These are phyloP conservation scores for Funneliformis caledonium DNA, from an alignment of 371 early-diverging fungal genomes.

Conservation along the genomic window DNA sequence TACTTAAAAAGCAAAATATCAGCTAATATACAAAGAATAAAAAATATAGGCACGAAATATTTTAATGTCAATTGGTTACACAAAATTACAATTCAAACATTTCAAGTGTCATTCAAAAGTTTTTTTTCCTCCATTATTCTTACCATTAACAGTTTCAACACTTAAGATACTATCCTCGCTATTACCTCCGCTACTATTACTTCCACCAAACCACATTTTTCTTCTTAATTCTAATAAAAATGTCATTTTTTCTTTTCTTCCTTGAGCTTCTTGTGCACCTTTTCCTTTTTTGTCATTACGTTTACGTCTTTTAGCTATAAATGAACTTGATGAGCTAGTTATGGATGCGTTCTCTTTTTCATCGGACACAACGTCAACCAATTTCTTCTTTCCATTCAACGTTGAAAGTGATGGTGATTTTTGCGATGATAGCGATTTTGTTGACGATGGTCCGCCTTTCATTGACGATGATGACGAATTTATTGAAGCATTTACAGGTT, in stretches of 20 bases:
- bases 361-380: background rate
- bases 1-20: too few relatives aligned
- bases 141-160: background rate
- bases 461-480: background rate
- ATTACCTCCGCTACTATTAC: background rate
- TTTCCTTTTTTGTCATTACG: background rate
- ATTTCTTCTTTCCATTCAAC: background rate
- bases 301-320: background rate
- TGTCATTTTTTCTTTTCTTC: slow-evolving; percentile 16
- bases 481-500: background rate
- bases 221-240: slow-evolving; percentile 23
- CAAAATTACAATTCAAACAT: too few relatives aligned
- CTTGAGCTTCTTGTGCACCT: background rate
- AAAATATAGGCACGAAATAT: too few relatives aligned
- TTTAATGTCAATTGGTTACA: too few relatives aligned
- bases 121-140: background rate
- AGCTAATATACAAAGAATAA: too few relatives aligned
- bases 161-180: background rate
- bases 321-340: background rate
- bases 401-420: background rate
- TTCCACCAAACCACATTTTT: slow-evolving; percentile 11
- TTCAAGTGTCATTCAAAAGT: background rate
- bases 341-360: slow-evolving; percentile 11
- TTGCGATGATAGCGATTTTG: background rate
- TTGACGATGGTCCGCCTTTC: background rate